A percentile compares a stretch with the other conserved stretches of the same genome.
phyloP scores from a whole-genome alignment of 352 stramenopile species.

The Blastocystis sp. region DNA sequence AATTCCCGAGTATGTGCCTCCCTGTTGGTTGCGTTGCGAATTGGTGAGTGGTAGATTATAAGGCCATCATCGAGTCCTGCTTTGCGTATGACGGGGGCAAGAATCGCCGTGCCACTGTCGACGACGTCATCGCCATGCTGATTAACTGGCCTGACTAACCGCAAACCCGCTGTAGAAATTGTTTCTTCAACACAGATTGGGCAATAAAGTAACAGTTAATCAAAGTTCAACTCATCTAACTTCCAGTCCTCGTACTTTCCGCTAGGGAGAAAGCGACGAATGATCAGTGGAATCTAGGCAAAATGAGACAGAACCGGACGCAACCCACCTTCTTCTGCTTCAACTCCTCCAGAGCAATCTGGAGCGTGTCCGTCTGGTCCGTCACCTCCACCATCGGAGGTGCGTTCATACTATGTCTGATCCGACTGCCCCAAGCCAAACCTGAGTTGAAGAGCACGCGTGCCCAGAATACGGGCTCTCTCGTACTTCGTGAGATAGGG shows the following conservation, averaged over 20 bases:
- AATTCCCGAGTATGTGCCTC: conserved; percentile 3
- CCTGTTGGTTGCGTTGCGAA: neutral
- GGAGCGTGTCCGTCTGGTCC: conserved; percentile 97
- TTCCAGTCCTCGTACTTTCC: conserved; percentile 98
- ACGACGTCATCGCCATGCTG: conserved; percentile 35
- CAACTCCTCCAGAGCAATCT: conserved; percentile 99
- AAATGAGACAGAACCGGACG: neutral
- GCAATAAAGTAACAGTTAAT: conserved; percentile 81
- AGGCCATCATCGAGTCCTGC: conserved; percentile 26
- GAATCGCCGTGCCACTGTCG: conserved; percentile 12
- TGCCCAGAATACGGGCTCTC: conserved; percentile 93
- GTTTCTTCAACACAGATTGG: conserved; percentile 22
- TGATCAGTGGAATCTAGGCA: conserved; percentile 94
- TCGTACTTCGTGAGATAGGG: conserved; percentile 99
- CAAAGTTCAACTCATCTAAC: conserved; percentile 98
- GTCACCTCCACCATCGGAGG: conserved; percentile 92
- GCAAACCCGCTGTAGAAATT: neutral
- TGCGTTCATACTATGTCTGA: conserved; percentile 87
- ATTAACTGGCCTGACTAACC: neutral
- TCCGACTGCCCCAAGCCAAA: conserved; percentile 74
- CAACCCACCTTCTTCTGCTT: conserved; percentile 87
- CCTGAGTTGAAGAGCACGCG: conserved; percentile 96
- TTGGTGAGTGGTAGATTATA: conserved; percentile 23
- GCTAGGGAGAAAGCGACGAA: conserved; percentile 96
- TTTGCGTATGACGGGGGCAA: conserved; percentile 20